Conservation (phyloP, 306 rosid species). For the Erythrophleum fordii region DNA sequence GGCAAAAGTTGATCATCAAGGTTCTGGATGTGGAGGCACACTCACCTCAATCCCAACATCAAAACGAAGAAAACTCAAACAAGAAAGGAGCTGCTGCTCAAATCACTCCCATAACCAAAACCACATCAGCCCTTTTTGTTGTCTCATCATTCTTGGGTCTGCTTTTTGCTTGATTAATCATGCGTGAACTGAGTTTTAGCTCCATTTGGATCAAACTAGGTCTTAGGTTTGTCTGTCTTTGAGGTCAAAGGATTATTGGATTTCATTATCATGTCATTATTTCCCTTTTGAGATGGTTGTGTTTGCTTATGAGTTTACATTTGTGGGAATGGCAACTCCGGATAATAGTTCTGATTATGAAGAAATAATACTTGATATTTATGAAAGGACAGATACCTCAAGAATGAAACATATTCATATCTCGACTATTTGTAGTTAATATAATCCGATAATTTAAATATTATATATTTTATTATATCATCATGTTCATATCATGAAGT, state of each 20-base stretch:
- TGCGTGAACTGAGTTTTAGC: not conserved
- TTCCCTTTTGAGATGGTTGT: not conserved
- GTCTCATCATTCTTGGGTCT: slow-evolving; percentile 20
- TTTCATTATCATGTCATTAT: not conserved
- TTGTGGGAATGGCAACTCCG: too few relatives aligned
- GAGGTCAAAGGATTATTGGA: not conserved
- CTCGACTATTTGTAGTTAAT: too few relatives aligned
- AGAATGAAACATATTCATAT: too few relatives aligned
- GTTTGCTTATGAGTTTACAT: not conserved
- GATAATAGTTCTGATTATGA: too few relatives aligned
- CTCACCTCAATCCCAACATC: slow-evolving; percentile 46
- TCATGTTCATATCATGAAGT: too few relatives aligned
- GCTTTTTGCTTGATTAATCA: slow-evolving; percentile 37
- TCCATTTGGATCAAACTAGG: slow-evolving; percentile 6
- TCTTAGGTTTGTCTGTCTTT: not conserved
- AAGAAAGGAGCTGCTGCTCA: slow-evolving; percentile 35
- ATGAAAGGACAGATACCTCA: too few relatives aligned
- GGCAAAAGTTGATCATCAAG: slow-evolving; percentile 74
- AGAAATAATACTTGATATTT: too few relatives aligned
- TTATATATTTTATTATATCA: too few relatives aligned
- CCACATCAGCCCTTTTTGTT: slow-evolving; percentile 30
- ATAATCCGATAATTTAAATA: too few relatives aligned
- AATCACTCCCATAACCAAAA: slow-evolving; percentile 19
- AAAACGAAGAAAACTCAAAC: slow-evolving; percentile 14
- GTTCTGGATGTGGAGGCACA: slow-evolving; percentile 54